Evolutionary conservation across 2,329 filamentous ascomycete species (phyloP), one percentile per base, ranked within the genome.

Genomic region (Hymenoscyphus linearis): DNA sequence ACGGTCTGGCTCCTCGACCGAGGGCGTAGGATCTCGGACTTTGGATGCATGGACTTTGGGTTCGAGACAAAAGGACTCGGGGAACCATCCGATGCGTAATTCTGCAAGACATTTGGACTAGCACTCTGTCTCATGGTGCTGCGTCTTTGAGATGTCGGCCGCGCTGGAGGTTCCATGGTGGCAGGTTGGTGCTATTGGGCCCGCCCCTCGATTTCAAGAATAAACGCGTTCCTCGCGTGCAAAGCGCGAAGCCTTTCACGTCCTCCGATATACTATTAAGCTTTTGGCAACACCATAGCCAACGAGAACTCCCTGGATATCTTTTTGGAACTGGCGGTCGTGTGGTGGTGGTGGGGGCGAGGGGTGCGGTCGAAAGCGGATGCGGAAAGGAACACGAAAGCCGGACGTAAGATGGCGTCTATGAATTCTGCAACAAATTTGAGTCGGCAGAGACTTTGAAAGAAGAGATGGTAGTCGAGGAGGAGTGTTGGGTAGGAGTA

Each of bases 201-300:
- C 62, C 64, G 67, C 65, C 66, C 65, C 65, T 67, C 64, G 59
- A 60, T 62, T 7, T 63, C 37, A 60, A 18, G 50, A 60, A 60
- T 53, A 63, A 64, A 69, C 68, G 69, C 68, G 70, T 69, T 64
- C 62, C 56, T 62, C 68, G 66, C 67, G 67, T 66, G 55, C 59
- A 60, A 58, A 60, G 52, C 58, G 61, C 57, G 54, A 56, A 64
- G 65, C 61, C 63, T 62, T 64, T 60, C 60, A 59, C 63, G 63
- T 47, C 63, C 66, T 60, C 67, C 56, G 27, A 31, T 53, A 31
- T 47, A 47, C 13, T 47, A 47, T 47, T 12, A 47, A 25, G 40
- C n/a, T 47, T n/a, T 18, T 22, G 40, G 12, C 40, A 47, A 47
- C n/a, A 47, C 40, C 40, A 47, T 47, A 47, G 40, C 40, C 40